These are phyloP conservation scores for Pseudocercospora eumusae DNA, from an alignment of 2,329 filamentous ascomycete genomes.

Conservation along the genomic window DNA sequence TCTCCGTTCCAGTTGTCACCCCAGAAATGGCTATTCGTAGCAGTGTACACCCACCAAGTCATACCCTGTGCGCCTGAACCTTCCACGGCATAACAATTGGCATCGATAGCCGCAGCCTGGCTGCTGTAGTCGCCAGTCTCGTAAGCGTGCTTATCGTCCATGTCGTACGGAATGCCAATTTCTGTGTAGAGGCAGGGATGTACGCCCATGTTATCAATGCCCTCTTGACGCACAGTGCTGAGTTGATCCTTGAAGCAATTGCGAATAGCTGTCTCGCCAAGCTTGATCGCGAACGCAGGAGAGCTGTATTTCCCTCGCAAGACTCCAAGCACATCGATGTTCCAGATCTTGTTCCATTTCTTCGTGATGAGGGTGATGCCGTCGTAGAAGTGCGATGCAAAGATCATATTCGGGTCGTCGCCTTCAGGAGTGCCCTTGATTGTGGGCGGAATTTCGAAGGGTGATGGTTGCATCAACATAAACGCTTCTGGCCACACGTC, in stretches of 20 bases:
- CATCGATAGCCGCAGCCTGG: conserved; percentile 89
- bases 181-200: conserved; percentile 90
- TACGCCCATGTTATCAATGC: conserved; percentile 80
- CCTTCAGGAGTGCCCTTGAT: conserved; percentile 80
- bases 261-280: conserved; percentile 90
- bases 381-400: conserved; percentile 95
- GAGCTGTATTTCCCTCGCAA: conserved; percentile 84
- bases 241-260: conserved; percentile 92
- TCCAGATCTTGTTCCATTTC: conserved; percentile 98
- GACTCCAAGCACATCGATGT: conserved; percentile 91
- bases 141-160: conserved; percentile 96
- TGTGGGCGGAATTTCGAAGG: conserved; percentile 83
- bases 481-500: conserved; percentile 76
- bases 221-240: conserved; percentile 78
- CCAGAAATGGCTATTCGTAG: conserved; percentile 79
- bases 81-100: conserved; percentile 91
- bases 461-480: conserved; percentile 87
- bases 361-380: conserved; percentile 96
- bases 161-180: conserved; percentile 97
- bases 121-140: conserved; percentile 93
- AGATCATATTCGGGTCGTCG: conserved; percentile 86
- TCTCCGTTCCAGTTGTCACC: conserved; percentile 98
- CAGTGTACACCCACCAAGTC: conserved; percentile 84
- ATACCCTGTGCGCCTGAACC: conserved; percentile 81
- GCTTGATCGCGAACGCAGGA: conserved; percentile 86